Conservation (phyloP, 306 rosid genomes). For the Vigna mungo region DNA sequence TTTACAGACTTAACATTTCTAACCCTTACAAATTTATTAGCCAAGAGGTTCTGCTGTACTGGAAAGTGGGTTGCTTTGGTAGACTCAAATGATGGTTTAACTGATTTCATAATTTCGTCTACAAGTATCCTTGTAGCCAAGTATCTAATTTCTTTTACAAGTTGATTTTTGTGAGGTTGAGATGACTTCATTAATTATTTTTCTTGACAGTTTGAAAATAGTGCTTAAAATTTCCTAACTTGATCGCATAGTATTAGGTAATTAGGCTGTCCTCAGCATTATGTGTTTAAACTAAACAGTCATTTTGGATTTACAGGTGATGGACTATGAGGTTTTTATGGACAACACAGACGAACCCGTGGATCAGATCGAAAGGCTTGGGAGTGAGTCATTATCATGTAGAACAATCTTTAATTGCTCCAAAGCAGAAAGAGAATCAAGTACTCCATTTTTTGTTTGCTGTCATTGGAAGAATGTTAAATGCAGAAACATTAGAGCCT, state of each 20-base stretch:
- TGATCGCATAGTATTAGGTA: neutral
- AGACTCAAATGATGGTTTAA: neutral
- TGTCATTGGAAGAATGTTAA: conserved; percentile 62
- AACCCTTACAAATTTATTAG: neutral
- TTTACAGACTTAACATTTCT: neutral
- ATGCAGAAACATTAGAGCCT: conserved; percentile 60
- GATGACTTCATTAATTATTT: neutral
- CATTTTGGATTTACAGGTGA: conserved; percentile 61
- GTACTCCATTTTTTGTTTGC: conserved; percentile 53
- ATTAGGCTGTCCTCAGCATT: neutral
- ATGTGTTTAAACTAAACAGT: neutral
- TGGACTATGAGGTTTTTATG: conserved; percentile 65
- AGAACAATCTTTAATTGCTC: conserved; percentile 62
- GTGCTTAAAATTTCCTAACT: neutral
- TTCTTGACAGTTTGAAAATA: neutral
- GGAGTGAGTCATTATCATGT: conserved; percentile 62
- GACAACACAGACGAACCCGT: conserved; percentile 57
- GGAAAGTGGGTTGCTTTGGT: no score
- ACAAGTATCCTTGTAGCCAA: neutral
- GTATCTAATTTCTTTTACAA: no score
- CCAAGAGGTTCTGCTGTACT: no score
- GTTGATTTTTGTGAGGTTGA: neutral
- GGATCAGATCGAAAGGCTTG: conserved; percentile 51
- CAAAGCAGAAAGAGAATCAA: conserved; percentile 49
- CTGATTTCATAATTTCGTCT: neutral